Conservation (phyloP, 352 stramenopile species). For the Globisporangium perplexum region DNA sequence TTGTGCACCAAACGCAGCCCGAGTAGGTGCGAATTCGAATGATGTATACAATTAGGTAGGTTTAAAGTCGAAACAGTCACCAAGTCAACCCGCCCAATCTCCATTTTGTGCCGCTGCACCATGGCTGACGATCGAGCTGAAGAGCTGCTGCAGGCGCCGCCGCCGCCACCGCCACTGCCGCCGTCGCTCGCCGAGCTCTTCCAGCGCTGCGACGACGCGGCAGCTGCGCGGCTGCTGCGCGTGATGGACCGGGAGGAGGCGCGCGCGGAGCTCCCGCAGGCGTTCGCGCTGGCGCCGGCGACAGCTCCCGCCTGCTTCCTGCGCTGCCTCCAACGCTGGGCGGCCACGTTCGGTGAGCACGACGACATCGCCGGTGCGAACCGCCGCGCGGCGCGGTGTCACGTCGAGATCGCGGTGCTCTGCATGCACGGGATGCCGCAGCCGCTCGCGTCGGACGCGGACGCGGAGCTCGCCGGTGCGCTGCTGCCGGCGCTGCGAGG, state of each 20-base stretch:
- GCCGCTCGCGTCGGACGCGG: slow-evolving; percentile 17
- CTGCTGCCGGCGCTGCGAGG: slow-evolving; percentile 35
- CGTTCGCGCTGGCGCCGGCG: slow-evolving; percentile 20
- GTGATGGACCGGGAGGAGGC: slow-evolving; percentile 25
- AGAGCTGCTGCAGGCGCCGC: no score
- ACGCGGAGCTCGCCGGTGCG: slow-evolving; percentile 34
- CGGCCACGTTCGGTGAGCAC: not conserved
- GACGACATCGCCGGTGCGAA: not conserved
- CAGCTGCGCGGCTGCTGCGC: slow-evolving; percentile 27
- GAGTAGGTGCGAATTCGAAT: no score
- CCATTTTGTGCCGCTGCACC: no score
- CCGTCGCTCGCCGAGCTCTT: slow-evolving; percentile 29
- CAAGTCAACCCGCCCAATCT: not conserved
- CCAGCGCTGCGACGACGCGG: slow-evolving; percentile 15
- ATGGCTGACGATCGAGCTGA: not conserved
- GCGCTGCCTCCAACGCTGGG: slow-evolving; percentile 26
- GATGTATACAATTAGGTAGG: not conserved
- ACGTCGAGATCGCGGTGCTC: slow-evolving; percentile 12
- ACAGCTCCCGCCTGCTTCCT: slow-evolving; percentile 33
- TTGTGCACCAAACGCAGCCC: not conserved
- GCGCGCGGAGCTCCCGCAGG: slow-evolving; percentile 24
- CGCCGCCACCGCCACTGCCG: not conserved
- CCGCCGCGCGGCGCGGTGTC: not conserved
- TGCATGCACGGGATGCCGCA: slow-evolving; percentile 17
- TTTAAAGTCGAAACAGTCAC: not conserved